These are phyloP conservation scores for Dendrostoma leiphaemia DNA, from an alignment of 2,329 filamentous ascomycete genomes.

Conservation along the genomic window DNA sequence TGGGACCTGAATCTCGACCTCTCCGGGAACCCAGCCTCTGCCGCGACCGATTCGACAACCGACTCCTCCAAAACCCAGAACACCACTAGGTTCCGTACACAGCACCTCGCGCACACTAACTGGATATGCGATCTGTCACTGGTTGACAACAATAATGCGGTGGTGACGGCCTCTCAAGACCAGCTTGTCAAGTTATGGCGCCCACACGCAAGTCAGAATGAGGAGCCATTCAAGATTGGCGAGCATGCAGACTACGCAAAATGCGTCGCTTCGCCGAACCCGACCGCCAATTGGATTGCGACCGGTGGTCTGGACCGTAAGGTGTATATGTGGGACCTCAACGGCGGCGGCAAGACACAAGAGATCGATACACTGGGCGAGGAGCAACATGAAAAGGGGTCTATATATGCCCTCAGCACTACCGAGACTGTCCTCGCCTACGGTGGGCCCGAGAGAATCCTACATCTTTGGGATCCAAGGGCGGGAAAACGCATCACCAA, in stretches of 20 bases:
- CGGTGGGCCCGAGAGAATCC: constrained; percentile 89
- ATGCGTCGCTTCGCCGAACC: constrained; percentile 74
- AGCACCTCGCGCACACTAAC: constrained; percentile 78
- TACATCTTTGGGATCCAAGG: constrained; percentile 87
- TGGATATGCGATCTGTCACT: constrained; percentile 94
- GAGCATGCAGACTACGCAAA: constrained; percentile 97
- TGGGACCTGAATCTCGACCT: constrained; percentile 84
- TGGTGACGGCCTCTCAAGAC: constrained; percentile 92
- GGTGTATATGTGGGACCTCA: constrained; percentile 90
- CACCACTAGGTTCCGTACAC: constrained; percentile 57
- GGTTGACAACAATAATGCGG: constrained; percentile 71
- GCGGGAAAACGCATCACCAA: constrained; percentile 91
- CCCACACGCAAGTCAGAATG: constrained; percentile 63
- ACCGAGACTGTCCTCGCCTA: constrained; percentile 81
- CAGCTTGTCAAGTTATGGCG: constrained; percentile 92
- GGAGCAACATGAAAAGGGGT: constrained; percentile 85
- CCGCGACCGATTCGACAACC: constrained; percentile 25
- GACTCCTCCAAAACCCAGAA: constrained; percentile 37
- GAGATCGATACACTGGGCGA: constrained; percentile 84
- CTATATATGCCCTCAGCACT: constrained; percentile 85
- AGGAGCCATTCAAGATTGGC: constrained; percentile 77
- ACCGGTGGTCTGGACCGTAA: constrained; percentile 92
- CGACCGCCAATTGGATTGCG: constrained; percentile 75
- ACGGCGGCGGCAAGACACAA: constrained; percentile 79
- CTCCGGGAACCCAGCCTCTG: constrained; percentile 25